A percentile compares a stretch with the other conserved stretches of the same genome.
Evolutionary conservation across 352 stramenopile species (phyloP).

Genomic region (Pilasporangium apinafurcum): DNA sequence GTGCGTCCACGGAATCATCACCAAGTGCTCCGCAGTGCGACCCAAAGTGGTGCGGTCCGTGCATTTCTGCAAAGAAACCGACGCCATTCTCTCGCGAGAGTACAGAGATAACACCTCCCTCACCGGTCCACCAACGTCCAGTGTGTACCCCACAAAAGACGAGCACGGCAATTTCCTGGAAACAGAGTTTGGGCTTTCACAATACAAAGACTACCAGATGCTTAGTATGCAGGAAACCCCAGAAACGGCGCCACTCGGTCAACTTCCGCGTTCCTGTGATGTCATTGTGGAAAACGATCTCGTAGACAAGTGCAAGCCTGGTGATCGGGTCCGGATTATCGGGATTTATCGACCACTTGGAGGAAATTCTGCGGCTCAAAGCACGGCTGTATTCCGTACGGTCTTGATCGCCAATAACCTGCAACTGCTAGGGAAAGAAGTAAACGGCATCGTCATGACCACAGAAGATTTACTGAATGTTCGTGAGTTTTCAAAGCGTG

Average conservation of each 20-base stretch:
- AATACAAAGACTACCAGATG: slow-evolving; percentile 99
- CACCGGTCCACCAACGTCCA: slow-evolving; percentile 80
- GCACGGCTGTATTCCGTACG: slow-evolving; percentile 92
- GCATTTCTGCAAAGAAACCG: slow-evolving; percentile 97
- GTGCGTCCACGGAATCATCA: slow-evolving; percentile 99
- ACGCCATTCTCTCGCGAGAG: slow-evolving; percentile 87
- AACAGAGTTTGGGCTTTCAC: slow-evolving; percentile 97
- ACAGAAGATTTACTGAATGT: slow-evolving; percentile 91
- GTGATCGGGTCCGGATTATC: slow-evolving; percentile 94
- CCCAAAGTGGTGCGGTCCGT: slow-evolving; percentile 97
- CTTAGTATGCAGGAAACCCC: slow-evolving; percentile 84
- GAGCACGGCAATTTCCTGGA: slow-evolving; percentile 95
- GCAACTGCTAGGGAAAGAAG: slow-evolving; percentile 91
- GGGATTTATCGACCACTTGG: slow-evolving; percentile 93
- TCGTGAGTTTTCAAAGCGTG: slow-evolving; percentile 86
- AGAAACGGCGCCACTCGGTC: slow-evolving; percentile 94
- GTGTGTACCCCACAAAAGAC: slow-evolving; percentile 94
- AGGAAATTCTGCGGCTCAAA: slow-evolving; percentile 65
- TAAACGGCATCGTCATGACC: slow-evolving; percentile 89
- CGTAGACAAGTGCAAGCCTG: slow-evolving; percentile 98
- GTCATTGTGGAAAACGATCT: slow-evolving; percentile 98
- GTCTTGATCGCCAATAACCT: slow-evolving; percentile 97
- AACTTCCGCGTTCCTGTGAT: slow-evolving; percentile 97
- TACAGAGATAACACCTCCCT: slow-evolving; percentile 98
- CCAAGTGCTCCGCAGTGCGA: slow-evolving; percentile 95